These are phyloP conservation scores for Hypoxylon sp. DNA, from an alignment of 2,329 filamentous ascomycete species.

Conservation along the genomic window DNA sequence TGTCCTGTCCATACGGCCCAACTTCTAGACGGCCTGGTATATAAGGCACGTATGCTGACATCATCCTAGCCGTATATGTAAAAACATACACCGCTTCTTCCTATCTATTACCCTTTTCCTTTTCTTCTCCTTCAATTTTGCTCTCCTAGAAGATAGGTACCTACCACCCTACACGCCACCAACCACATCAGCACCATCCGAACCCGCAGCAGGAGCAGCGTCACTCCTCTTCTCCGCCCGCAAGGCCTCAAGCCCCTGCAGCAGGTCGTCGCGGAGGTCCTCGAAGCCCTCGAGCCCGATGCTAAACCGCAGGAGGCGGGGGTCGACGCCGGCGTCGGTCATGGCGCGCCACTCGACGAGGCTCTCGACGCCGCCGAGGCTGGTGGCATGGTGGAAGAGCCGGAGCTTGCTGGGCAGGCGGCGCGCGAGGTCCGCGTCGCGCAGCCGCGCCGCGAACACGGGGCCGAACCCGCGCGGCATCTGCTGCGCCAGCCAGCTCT, in stretches of 20 bases:
- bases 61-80: too few relatives aligned
- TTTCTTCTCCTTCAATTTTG: too few relatives aligned
- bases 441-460: slow-evolving; percentile 80
- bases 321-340: slow-evolving; percentile 78
- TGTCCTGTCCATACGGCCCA: too few relatives aligned
- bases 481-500: slow-evolving; percentile 86
- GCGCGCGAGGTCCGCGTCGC: slow-evolving; percentile 66
- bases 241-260: slow-evolving; percentile 69
- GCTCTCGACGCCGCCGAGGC: slow-evolving; percentile 91
- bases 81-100: too few relatives aligned
- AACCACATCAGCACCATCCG: slow-evolving; percentile 4
- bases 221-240: slow-evolving; percentile 44
- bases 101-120: too few relatives aligned
- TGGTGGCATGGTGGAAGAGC: slow-evolving; percentile 94
- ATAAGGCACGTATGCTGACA: too few relatives aligned
- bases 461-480: slow-evolving; percentile 93
- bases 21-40: too few relatives aligned
- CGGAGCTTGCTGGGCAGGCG: slow-evolving; percentile 77
- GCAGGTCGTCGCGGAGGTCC: slow-evolving; percentile 80
- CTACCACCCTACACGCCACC: slow-evolving; percentile 11
- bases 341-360: slow-evolving; percentile 96
- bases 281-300: slow-evolving; percentile 87
- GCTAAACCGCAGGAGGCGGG: slow-evolving; percentile 78
- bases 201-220: slow-evolving; percentile 10
- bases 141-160: too few relatives aligned